Percentiles rank a stretch among this genome's conserved stretches.
Evolutionary conservation across 345 rosid species (phyloP).

Genomic region (Syzygium grande): DNA sequence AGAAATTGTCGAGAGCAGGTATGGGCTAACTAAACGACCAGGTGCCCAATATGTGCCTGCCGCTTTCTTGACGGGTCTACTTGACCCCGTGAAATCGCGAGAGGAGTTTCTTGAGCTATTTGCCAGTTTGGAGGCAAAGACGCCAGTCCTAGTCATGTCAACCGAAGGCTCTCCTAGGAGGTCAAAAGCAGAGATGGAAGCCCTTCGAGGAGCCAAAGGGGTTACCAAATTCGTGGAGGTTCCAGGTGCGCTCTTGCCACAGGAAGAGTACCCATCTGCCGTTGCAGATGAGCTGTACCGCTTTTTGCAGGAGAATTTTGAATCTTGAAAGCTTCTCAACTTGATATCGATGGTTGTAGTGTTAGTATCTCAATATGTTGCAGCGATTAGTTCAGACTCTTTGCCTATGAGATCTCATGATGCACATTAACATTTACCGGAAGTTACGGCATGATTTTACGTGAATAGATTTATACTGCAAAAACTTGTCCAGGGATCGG

Average conservation of each 20-base stretch:
- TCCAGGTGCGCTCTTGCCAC: slow-evolving; percentile 82
- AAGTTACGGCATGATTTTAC: neutral
- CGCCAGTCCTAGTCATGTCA: slow-evolving; percentile 59
- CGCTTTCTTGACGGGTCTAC: slow-evolving; percentile 86
- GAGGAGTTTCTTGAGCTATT: slow-evolving; percentile 69
- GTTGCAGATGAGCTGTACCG: slow-evolving; percentile 59
- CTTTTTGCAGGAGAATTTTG: slow-evolving; percentile 52
- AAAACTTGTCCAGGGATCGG: neutral
- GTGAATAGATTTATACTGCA: neutral
- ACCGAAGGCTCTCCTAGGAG: slow-evolving; percentile 66
- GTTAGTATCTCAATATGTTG: neutral
- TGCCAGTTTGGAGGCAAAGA: slow-evolving; percentile 49
- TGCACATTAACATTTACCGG: neutral
- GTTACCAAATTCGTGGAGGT: slow-evolving; percentile 69
- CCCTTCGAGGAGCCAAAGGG: slow-evolving; percentile 57
- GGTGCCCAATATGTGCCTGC: slow-evolving; percentile 91
- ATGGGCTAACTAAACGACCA: slow-evolving; percentile 50
- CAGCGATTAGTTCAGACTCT: neutral
- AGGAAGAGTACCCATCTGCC: slow-evolving; percentile 73
- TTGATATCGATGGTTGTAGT: neutral
- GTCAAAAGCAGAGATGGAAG: slow-evolving; percentile 93
- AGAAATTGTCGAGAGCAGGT: slow-evolving; percentile 50
- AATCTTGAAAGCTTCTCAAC: slow-evolving; percentile 1
- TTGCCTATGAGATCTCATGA: neutral
- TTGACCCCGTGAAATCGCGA: slow-evolving; percentile 66